Evolutionary conservation across 306 rosid genomes (phyloP), one percentile per base, ranked within the genome.

Genomic region (Dryas alaskensis): DNA sequence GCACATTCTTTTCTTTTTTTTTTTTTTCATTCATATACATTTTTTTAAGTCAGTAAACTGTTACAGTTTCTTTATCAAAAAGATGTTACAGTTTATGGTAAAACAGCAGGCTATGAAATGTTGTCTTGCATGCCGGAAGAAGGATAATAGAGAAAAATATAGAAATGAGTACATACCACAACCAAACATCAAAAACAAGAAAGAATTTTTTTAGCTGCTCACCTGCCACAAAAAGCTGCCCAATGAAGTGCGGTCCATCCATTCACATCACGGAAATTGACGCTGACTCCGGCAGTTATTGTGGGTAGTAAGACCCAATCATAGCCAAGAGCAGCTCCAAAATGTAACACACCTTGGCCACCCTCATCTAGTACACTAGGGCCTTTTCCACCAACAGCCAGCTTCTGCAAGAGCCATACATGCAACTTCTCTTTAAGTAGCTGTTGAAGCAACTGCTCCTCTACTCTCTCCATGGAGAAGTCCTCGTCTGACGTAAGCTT

Each of bases 201-300:
- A 42, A 54, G 17, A 46, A 75, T 44, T 37, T 12, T 17, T 62
- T 4, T 16, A 53, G 69, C 69, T 78, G 44, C 87, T 82, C 72
- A 88, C 98, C 98, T 86, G 88, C 98, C 96, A 85, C 79, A 87
- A 76, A 76, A 86, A 49, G 98, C 98, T 5, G 98, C 98, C 98
- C 98, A 93, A 75, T 93, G 98, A 81, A 93, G 97, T 47, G 97
- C 92, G 10, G 93, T 90, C 98, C 97, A 93, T 75, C 97, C 98
- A 82, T 93, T 83, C 73, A 76, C 83, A 76, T 93, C 98, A 61
- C 97, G 96, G 62, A 93, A 93, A 76, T 93, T 93, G 68, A 93
- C 88, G 70, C 84, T 87, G 22, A 89, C 92, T 72, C 98, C 97
- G 0, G 98, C 89, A 84, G 82, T 74, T 65, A 79, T 71, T 66